These are phyloP conservation scores for Ilex aquifolium DNA, from an alignment of 257 asterid species.

Conservation along the genomic window DNA sequence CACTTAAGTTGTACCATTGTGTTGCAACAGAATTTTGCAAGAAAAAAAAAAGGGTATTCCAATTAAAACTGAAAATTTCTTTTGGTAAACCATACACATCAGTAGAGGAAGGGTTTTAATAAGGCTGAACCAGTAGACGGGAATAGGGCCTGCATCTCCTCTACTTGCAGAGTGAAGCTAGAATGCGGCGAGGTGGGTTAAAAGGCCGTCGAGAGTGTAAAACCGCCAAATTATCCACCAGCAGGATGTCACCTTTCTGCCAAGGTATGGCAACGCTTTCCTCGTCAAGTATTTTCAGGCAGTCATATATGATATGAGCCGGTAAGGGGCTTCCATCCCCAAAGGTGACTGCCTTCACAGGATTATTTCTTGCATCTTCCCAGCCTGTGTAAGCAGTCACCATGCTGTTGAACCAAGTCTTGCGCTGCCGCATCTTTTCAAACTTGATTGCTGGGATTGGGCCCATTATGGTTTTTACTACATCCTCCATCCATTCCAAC, in stretches of 20 bases:
- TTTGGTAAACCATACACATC: too few relatives aligned
- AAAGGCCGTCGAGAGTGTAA: slow-evolving; percentile 78
- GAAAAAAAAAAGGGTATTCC: too few relatives aligned
- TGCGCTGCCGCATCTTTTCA: slow-evolving; percentile 49
- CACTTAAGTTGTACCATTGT: too few relatives aligned
- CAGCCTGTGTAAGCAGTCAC: slow-evolving; percentile 87
- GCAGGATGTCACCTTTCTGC: slow-evolving; percentile 63
- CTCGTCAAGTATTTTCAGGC: slow-evolving; percentile 59
- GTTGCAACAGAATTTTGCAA: too few relatives aligned
- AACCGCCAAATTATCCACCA: slow-evolving; percentile 79
- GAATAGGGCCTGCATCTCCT: neutral
- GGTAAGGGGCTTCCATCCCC: slow-evolving; percentile 76
- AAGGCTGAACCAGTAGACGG: too few relatives aligned
- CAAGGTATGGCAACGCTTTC: slow-evolving; percentile 79
- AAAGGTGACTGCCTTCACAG: slow-evolving; percentile 70
- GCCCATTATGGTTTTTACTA: slow-evolving; percentile 68
- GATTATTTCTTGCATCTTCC: slow-evolving; percentile 70
- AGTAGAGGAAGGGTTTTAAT: too few relatives aligned
- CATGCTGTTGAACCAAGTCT: slow-evolving; percentile 89
- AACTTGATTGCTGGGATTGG: slow-evolving; percentile 74
- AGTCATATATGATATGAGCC: slow-evolving; percentile 45
- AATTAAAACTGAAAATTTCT: too few relatives aligned
- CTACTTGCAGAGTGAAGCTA: slow-evolving; percentile 85
- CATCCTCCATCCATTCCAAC: slow-evolving; percentile 72
- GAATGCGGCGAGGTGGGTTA: slow-evolving; percentile 65